Evolutionary conservation across 2,329 filamentous ascomycete genomes (phyloP), one percentile per base, ranked within the genome.

Genomic region (Alternaria gansuensis): DNA sequence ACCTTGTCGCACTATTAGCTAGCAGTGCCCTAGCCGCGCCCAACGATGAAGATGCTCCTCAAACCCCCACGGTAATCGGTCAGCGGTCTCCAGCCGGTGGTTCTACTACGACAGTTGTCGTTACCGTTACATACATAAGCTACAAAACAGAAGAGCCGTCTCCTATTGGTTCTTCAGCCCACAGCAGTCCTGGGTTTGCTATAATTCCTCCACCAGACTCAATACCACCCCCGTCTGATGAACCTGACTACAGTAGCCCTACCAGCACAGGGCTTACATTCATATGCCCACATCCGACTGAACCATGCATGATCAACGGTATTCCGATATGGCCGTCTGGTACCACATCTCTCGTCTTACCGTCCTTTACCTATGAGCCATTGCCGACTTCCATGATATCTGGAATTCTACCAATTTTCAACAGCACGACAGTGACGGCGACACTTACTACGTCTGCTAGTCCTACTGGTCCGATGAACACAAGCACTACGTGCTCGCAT

Each of bases 231-330:
- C 34, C n/a, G 11, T 23, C 41, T 5, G 34, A 29, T 36, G 14
- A 28, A 8, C 37, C 53, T 36, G 44, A 24, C 17, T 39, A 40
- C n/a, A 26, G 21, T 26, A 46, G 11, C 0, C 34, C 45, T 11
- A 33, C 53, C 29, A 36, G 21, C 29, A 44, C 50, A 31, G 31
- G 29, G 0, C 28, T 34, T 10, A 36, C 33, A 14, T 13, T 51
- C 3, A 41, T 24, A 10, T 55, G 40, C 8, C 48, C 46, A 7
- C 41, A 43, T 21, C 46, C 51, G 3, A 51, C 26, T 7, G 44
- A 39, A 17, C 23, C 34, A 24, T 58, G 55, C 49, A 54, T 44
- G 3, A 36, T 50, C 55, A 36, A 54, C 14, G 50, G 55, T 17
- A 58, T 54, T 14, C 24, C 50, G 2, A 41, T 58, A 17, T 58